Percentiles rank a stretch among this genome's conserved stretches.
phyloP scores from a whole-genome alignment of 805 yeast species.

The Peterozyma toletana region DNA sequence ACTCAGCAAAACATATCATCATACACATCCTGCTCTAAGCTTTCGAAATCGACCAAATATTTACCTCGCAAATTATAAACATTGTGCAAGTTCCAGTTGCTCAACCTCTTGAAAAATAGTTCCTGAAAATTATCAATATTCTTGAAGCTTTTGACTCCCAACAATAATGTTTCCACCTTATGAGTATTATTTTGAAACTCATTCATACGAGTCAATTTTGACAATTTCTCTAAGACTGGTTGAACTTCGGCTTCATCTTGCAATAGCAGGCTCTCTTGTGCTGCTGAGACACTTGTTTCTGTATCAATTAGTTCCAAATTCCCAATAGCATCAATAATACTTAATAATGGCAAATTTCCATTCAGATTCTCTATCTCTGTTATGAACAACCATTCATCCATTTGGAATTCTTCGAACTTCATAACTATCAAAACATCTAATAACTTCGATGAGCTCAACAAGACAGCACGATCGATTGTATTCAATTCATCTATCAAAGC shows the following conservation, averaged over 20 bases:
- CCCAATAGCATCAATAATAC: constrained; percentile 44
- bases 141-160: constrained; percentile 30
- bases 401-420: constrained; percentile 69
- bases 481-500: constrained; percentile 16
- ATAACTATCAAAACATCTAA: constrained; percentile 67
- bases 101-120: constrained; percentile 58
- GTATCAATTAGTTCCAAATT: constrained; percentile 21
- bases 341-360: constrained; percentile 16
- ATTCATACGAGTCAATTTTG: neutral
- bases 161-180: constrained; percentile 35
- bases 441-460: constrained; percentile 65
- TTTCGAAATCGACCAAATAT: constrained; percentile 26
- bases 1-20: constrained; percentile 40
- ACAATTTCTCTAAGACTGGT: neutral
- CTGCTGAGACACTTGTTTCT: constrained; percentile 2
- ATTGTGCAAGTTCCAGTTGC: constrained; percentile 60
- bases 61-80: constrained; percentile 40
- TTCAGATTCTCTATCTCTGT: constrained; percentile 32
- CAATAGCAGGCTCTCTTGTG: neutral
- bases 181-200: neutral
- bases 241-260: neutral
- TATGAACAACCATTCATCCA: constrained; percentile 81
- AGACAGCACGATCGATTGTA: constrained; percentile 29
- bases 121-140: constrained; percentile 39
- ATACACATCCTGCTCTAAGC: constrained; percentile 50